Evolutionary conservation across 202 grass and related monocot genomes (phyloP).

Genomic region (Carex sylvatica): DNA sequence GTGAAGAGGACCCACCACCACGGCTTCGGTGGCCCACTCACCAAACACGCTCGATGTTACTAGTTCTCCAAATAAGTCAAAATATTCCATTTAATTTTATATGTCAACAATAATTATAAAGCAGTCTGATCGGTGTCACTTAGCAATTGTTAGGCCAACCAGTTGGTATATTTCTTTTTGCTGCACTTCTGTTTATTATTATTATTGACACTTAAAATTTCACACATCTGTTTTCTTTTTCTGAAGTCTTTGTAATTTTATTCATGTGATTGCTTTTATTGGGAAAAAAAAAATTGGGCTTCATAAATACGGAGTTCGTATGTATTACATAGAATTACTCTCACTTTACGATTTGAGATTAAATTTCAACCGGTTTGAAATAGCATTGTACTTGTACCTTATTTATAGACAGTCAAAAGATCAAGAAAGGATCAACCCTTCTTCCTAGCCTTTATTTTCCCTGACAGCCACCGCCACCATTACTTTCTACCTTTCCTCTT

Average conservation of each 20-base stretch:
- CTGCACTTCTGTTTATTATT: neutral
- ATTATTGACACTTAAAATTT: neutral
- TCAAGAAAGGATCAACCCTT: too few species aligned
- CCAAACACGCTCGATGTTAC: neutral
- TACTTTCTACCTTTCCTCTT: too few species aligned
- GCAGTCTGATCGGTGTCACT: neutral
- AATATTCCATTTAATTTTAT: neutral
- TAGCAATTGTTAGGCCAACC: neutral
- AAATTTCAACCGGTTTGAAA: too few species aligned
- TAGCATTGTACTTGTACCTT: too few species aligned
- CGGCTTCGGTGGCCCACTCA: constrained; percentile 1
- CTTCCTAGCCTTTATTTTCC: too few species aligned
- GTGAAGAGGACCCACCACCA: constrained; percentile 14
- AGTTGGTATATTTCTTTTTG: neutral
- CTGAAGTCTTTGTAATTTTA: neutral
- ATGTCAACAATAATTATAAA: neutral
- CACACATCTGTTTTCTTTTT: neutral
- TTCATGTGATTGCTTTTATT: neutral
- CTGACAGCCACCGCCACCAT: too few species aligned
- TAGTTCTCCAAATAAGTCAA: neutral
- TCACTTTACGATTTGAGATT: too few species aligned
- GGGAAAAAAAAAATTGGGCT: neutral
- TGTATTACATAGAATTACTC: too few species aligned
- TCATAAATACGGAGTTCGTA: too few species aligned
- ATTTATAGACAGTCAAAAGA: too few species aligned